Evolutionary conservation across 192 early-diverging fungal species (phyloP).

Genomic region (Mortierella alpina): DNA sequence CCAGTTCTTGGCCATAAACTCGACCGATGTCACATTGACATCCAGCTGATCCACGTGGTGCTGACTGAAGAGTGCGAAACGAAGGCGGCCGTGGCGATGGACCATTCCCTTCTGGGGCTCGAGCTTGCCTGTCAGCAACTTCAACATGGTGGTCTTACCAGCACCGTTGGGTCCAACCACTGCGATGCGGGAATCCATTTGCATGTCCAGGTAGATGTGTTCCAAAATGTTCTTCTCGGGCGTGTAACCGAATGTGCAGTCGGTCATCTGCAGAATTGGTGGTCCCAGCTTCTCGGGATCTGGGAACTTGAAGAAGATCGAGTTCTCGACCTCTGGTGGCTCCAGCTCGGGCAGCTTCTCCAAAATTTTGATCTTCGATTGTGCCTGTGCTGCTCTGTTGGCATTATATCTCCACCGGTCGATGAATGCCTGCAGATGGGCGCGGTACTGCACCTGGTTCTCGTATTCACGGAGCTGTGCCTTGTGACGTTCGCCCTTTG

Average conservation of each 20-base stretch:
- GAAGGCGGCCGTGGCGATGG: slow-evolving; percentile 92
- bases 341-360: slow-evolving; percentile 96
- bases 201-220: slow-evolving; percentile 91
- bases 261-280: slow-evolving; percentile 95
- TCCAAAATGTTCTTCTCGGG: slow-evolving; percentile 82
- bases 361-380: slow-evolving; percentile 97
- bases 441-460: slow-evolving; percentile 91
- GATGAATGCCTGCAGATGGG: slow-evolving; percentile 98
- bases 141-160: slow-evolving; percentile 97
- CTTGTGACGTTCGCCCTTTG: slow-evolving; percentile 91
- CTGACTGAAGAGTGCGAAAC: slow-evolving; percentile 95
- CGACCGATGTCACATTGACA: slow-evolving; percentile 82
- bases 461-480: slow-evolving; percentile 96
- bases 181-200: slow-evolving; percentile 97
- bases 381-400: slow-evolving; percentile 96
- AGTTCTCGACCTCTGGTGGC: slow-evolving; percentile 83
- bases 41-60: slow-evolving; percentile 99
- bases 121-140: slow-evolving; percentile 89
- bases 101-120: slow-evolving; percentile 83
- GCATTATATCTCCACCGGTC: slow-evolving; percentile 99
- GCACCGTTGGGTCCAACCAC: slow-evolving; percentile 99
- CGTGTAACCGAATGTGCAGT: slow-evolving; percentile 92
- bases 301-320: slow-evolving; percentile 90
- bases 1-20: slow-evolving; percentile 88
- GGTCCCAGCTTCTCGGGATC: slow-evolving; percentile 95